Base-by-base conservation (phyloP, 805 yeast species). In the Kuraishia ogatae region DNA sequence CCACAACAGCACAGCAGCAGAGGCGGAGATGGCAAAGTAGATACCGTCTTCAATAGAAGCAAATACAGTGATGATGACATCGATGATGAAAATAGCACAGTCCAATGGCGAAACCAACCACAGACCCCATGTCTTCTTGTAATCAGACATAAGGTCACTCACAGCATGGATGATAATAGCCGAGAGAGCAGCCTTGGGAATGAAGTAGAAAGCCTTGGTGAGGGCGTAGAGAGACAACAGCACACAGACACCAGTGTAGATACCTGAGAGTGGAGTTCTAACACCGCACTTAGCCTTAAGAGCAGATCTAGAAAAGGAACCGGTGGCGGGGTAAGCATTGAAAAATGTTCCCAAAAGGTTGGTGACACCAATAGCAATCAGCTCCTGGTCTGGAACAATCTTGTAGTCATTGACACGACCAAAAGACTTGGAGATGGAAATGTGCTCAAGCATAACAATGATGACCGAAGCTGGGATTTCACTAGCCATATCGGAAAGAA, bases 121-220 rank as follows among this genome's bases (percentile, higher is more conserved):
- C 66, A 87, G 78, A 60, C 75, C 79, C 80, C 80, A 80, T 10
- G 91, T 79, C 24, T 85, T 80, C 61, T 77, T 78, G 67, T 82
- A 88, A 53, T 84, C 77, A 1, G 96, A 85, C 57, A 90, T 70
- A 68, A 92, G 79, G 70, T 91, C 97, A 53, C 89, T 80, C 20
- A 92, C 97, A 28, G 97, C 96, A 70, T 92, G 97, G 65, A 92
- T 92, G 60, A 92, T 92, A 60, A 92, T 83, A 1, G 97, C 97
- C 59, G 85, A 77, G 55, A 92, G 76, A 2, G 93, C 83, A 8
- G 97, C 96, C 62, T 88, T 89, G 53, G 97, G 97, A 70, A 92
- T 92, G 73, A 80, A 92, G 73, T 78, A 89, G 75, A 92, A 92
- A 5, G 96, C 87, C 56, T 76, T 77, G 5, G 97, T 91, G 63